These are phyloP conservation scores for Leucosporidium creatinivorum DNA, from an alignment of 768 basidiomycete genomes.

Conservation along the genomic window DNA sequence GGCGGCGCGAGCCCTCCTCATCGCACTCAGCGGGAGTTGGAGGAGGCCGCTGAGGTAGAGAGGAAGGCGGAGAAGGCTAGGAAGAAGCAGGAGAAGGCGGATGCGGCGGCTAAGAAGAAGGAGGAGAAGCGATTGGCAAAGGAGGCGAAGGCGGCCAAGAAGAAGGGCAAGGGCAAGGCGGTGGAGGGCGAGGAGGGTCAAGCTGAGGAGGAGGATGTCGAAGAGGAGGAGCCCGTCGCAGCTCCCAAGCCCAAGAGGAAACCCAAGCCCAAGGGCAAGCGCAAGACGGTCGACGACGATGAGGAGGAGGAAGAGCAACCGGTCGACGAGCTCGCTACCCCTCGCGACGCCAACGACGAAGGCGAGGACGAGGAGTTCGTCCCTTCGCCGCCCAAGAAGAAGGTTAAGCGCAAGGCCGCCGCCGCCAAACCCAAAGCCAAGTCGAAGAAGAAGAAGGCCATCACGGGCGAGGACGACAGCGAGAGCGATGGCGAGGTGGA, in stretches of 20 bases:
- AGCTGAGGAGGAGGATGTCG: not conserved
- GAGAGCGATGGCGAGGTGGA: not conserved
- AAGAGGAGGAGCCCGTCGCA: not conserved
- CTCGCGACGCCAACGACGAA: not conserved
- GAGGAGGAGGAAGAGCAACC: not conserved
- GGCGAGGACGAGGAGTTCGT: not conserved
- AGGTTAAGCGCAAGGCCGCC: not conserved
- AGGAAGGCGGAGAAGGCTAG: not conserved
- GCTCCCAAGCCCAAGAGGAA: not conserved
- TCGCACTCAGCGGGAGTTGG: conserved; percentile 4
- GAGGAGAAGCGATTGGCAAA: not conserved
- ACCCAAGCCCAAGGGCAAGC: not conserved
- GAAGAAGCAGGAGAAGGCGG: not conserved
- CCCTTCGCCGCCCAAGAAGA: not conserved
- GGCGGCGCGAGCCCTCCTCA: not conserved
- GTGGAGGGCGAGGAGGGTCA: not conserved
- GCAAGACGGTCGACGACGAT: conserved; percentile 2
- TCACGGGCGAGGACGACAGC: not conserved
- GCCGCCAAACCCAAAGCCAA: not conserved
- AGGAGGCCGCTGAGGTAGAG: not conserved
- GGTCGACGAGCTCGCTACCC: no score
- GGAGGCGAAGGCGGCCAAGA: not conserved
- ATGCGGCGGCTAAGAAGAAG: not conserved
- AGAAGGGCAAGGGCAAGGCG: conserved; percentile 3
- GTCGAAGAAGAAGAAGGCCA: not conserved